phyloP scores from a whole-genome alignment of 169 alveolate species.

The Cryptosporidium andersoni region DNA sequence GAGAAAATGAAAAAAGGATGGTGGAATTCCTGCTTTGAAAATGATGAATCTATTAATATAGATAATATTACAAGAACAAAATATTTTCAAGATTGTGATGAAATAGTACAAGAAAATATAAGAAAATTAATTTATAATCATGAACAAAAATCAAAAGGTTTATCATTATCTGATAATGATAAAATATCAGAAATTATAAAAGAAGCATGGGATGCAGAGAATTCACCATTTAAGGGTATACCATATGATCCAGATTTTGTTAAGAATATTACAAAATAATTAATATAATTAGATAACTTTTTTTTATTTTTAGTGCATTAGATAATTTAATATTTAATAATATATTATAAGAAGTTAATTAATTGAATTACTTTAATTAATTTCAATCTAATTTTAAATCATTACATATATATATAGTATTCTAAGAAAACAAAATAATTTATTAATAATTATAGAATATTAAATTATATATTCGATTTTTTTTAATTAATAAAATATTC shows the following conservation, averaged over 20 bases:
- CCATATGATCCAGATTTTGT: slow-evolving; percentile 40
- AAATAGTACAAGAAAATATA: slow-evolving; percentile 19
- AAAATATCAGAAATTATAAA: slow-evolving; percentile 8
- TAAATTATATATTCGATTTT: no score
- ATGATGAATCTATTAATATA: slow-evolving; percentile 5
- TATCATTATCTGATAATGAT: not conserved
- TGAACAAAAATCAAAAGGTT: not conserved
- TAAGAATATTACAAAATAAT: not conserved
- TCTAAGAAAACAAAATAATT: no score
- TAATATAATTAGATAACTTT: not conserved
- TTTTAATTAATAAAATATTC: no score
- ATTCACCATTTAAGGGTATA: slow-evolving; percentile 62
- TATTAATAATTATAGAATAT: no score
- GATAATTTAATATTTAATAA: no score
- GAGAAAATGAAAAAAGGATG: slow-evolving; percentile 34
- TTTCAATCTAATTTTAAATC: no score
- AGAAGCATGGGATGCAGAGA: slow-evolving; percentile 46
- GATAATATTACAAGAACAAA: slow-evolving; percentile 12
- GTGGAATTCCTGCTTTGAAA: slow-evolving; percentile 39
- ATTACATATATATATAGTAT: no score
- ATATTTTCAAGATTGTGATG: slow-evolving; percentile 41
- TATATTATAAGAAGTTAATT: no score
- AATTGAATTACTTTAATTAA: no score
- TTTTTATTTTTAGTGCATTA: no score
- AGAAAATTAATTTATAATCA: not conserved